phyloP scores from a whole-genome alignment of 2,329 filamentous ascomycete species.

The Hymenoscyphus occultus region DNA sequence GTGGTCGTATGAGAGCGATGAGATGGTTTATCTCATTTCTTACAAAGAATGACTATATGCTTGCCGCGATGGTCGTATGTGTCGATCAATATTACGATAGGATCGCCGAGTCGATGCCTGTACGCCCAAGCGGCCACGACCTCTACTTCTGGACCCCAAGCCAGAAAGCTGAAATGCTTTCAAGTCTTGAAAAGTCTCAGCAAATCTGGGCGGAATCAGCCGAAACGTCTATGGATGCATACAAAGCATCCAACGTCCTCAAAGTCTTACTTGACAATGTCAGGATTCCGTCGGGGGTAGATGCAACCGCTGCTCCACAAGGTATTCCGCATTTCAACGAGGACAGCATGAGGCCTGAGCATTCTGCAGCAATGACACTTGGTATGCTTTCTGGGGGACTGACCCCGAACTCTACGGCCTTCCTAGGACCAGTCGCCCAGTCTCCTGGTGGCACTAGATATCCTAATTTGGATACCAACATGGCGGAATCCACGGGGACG shows the following conservation, averaged over 20 bases:
- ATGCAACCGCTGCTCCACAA: conserved; percentile 27
- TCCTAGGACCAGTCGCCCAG: conserved; percentile 38
- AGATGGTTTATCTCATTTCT: conserved; percentile 78
- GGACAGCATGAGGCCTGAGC: conserved; percentile 60
- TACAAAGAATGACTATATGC: conserved; percentile 79
- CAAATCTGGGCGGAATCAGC: conserved; percentile 78
- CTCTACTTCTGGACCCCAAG: conserved; percentile 54
- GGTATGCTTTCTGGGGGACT: conserved; percentile 63
- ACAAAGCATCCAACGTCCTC: conserved; percentile 79
- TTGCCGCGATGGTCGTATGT: conserved; percentile 80
- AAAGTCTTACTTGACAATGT: conserved; percentile 82
- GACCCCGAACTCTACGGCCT: conserved; percentile 43
- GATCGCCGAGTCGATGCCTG: conserved; percentile 37
- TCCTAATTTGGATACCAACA: conserved; percentile 32
- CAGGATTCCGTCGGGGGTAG: conserved; percentile 44
- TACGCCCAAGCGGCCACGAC: conserved; percentile 42
- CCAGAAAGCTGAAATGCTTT: conserved; percentile 72
- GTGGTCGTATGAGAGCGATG: conserved; percentile 68
- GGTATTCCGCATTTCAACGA: conserved; percentile 34
- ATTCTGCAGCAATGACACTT: conserved; percentile 66
- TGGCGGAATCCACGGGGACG: conserved; percentile 36
- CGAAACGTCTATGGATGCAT: conserved; percentile 81
- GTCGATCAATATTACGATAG: conserved; percentile 76
- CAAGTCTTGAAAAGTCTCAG: conserved; percentile 67
- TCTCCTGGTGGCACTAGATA: conserved; percentile 32